A percentile compares a stretch with the other conserved stretches of the same genome.
These are phyloP conservation scores for Trebouxia gelatinosa DNA, from an alignment of 163 green algal genomes.

Conservation along the genomic window DNA sequence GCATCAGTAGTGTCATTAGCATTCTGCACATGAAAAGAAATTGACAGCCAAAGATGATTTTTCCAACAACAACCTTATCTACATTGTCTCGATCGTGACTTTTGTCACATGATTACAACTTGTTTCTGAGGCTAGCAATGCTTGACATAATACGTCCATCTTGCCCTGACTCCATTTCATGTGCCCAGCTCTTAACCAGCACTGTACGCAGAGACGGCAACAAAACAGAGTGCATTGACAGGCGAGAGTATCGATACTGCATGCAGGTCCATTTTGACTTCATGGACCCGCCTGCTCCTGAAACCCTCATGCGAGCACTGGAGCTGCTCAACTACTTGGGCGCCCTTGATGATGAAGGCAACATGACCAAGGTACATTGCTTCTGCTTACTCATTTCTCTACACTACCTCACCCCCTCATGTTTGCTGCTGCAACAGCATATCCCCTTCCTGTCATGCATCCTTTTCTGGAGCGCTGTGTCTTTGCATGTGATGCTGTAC, in stretches of 20 bases:
- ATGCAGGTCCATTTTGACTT: conserved; percentile 99
- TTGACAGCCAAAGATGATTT: conserved; percentile 29
- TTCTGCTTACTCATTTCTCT: too few relatives aligned
- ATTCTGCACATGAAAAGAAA: too few relatives aligned
- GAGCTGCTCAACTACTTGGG: conserved; percentile 99
- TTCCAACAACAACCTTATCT: conserved; percentile 57
- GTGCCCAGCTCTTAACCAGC: too few relatives aligned
- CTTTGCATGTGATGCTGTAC: too few relatives aligned
- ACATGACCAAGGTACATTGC: conserved; percentile 75
- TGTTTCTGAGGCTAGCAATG: conserved; percentile 28
- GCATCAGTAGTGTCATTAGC: too few relatives aligned
- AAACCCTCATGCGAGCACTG: conserved; percentile 98
- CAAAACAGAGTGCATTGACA: background rate
- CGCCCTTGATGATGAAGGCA: conserved; percentile 96
- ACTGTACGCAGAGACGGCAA: too few relatives aligned
- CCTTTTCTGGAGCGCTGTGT: too few relatives aligned
- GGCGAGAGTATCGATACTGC: background rate
- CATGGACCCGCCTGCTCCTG: conserved; percentile 98
- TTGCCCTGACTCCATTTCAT: too few relatives aligned
- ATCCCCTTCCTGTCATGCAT: too few relatives aligned
- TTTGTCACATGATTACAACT: conserved; percentile 50
- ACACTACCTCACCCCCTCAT: too few relatives aligned
- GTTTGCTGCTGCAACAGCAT: too few relatives aligned
- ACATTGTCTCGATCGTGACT: conserved; percentile 59
- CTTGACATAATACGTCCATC: too few relatives aligned